These are phyloP conservation scores for Xerophyta viscosa DNA, from an alignment of 106 monocot species.

Conservation along the genomic window DNA sequence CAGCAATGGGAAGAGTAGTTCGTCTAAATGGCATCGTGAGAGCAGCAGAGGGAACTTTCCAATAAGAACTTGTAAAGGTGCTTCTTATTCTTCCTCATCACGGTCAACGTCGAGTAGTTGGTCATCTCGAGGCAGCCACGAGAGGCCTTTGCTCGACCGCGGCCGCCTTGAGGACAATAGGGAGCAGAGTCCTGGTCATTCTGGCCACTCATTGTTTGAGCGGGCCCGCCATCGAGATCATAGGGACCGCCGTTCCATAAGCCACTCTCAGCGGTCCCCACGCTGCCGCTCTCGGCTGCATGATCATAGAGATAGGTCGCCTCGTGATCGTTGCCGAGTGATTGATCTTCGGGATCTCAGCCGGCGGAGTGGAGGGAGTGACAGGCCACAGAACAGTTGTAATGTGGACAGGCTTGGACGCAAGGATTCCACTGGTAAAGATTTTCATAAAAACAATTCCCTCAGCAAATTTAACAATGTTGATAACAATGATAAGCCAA, in stretches of 20 bases:
- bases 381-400: conserved; percentile 34
- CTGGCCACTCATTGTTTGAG: conserved; percentile 29
- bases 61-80: conserved; percentile 31
- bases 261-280: conserved; percentile 6
- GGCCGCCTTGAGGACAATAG: conserved; percentile 25
- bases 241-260: conserved; percentile 17
- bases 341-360: conserved; percentile 23
- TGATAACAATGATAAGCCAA: conserved; percentile 27
- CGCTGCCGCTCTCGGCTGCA: conserved; percentile 1
- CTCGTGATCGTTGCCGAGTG: conserved; percentile 16
- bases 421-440: conserved; percentile 32
- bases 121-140: conserved; percentile 15
- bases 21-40: too few relatives aligned
- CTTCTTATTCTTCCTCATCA: conserved; percentile 19
- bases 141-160: conserved; percentile 30
- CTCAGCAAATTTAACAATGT: conserved; percentile 27
- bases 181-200: conserved; percentile 42
- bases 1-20: too few relatives aligned
- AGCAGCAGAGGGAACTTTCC: conserved; percentile 14
- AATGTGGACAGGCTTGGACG: conserved; percentile 23
- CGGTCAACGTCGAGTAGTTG: too few relatives aligned
- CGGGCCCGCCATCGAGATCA: conserved; percentile 21
- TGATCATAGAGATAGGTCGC: conserved; percentile 23
- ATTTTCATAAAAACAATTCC: conserved; percentile 21
- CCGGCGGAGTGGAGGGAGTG: conserved; percentile 24